These are phyloP conservation scores for Cercospora sesami DNA, from an alignment of 2,329 filamentous ascomycete genomes.

Conservation along the genomic window DNA sequence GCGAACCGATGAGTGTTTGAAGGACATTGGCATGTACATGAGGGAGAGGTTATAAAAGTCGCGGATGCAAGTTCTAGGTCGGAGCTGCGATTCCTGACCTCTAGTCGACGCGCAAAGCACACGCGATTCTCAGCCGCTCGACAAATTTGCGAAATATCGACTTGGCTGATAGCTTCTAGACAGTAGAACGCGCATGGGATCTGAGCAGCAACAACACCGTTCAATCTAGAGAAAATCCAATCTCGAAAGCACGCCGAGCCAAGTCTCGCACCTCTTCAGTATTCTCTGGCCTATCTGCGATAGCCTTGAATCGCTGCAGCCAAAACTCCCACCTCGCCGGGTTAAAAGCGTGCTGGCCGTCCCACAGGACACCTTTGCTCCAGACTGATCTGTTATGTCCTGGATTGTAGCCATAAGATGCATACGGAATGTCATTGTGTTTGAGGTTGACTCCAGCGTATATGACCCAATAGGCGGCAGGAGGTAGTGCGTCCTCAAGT, in stretches of 20 bases:
- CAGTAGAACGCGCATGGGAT: not conserved
- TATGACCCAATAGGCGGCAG: not conserved
- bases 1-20: constrained; percentile 42
- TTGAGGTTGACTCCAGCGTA: not conserved
- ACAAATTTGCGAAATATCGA: not conserved
- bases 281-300: not conserved
- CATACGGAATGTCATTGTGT: not conserved
- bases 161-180: not conserved
- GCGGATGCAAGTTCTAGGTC: not conserved
- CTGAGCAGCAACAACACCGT: not conserved
- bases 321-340: constrained; percentile 3
- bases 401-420: not conserved
- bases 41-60: constrained; percentile 30
- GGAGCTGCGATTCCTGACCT: too few species aligned
- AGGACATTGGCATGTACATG: constrained; percentile 45
- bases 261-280: not conserved
- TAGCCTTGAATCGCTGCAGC: constrained; percentile 1
- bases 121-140: too few species aligned
- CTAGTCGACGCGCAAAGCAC: too few species aligned
- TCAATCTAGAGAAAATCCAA: not conserved
- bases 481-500: not conserved
- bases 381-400: not conserved
- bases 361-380: not conserved
- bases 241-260: not conserved
- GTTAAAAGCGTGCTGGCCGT: constrained; percentile 3